These are phyloP conservation scores for Mycena polygramma DNA, from an alignment of 768 basidiomycete species.

Conservation along the genomic window DNA sequence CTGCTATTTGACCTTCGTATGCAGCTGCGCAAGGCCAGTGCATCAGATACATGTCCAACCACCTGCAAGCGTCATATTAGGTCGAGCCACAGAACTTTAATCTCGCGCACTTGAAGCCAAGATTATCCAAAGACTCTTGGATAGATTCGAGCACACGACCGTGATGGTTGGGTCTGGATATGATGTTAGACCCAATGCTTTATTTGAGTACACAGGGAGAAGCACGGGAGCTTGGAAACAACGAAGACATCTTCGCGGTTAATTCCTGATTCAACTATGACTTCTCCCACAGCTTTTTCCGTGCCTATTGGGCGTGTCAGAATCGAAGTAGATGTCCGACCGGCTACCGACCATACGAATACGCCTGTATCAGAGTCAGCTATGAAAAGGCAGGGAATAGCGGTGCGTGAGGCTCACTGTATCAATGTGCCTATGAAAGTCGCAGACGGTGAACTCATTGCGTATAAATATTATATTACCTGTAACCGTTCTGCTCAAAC, in stretches of 20 bases:
- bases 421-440: slow-evolving; percentile 40
- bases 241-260: slow-evolving; percentile 55
- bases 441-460: too few species aligned
- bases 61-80: slow-evolving; percentile 1
- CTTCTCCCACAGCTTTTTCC: slow-evolving; percentile 54
- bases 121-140: slow-evolving; percentile 46
- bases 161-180: slow-evolving; percentile 39
- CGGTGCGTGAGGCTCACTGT: too few species aligned
- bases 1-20: slow-evolving; percentile 32
- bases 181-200: neutral
- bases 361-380: slow-evolving; percentile 22
- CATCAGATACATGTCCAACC: slow-evolving; percentile 49
- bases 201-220: neutral
- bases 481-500: slow-evolving; percentile 28
- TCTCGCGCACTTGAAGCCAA: slow-evolving; percentile 48
- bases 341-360: slow-evolving; percentile 34
- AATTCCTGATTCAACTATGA: slow-evolving; percentile 51
- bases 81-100: neutral
- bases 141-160: slow-evolving; percentile 45
- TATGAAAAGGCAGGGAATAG: too few species aligned
- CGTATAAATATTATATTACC: neutral
- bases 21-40: slow-evolving; percentile 51
- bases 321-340: neutral
- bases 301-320: slow-evolving; percentile 35
- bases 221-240: slow-evolving; percentile 56